Evolutionary conservation across 331 rosid genomes (phyloP), one percentile per base, ranked within the genome.

Genomic region (Acacia concinna): DNA sequence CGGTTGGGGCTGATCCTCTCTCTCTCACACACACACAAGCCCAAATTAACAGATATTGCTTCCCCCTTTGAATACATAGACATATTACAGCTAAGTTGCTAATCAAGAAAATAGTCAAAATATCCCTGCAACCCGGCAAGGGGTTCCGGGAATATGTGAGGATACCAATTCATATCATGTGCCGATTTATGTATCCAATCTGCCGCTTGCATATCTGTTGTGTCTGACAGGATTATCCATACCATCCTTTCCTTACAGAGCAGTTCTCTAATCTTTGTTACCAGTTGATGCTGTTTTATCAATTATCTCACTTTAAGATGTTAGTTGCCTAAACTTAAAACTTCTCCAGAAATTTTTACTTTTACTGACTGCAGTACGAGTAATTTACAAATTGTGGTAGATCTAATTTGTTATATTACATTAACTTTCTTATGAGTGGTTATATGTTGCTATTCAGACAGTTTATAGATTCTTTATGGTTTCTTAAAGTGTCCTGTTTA

Each of bases 371-470:
- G 64, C 46, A n/a, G 17, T 17, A 34, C 12, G 40, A 72, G 15
- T 10, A 30, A 17, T 9, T 23, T 1, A 28, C 27, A 71, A 47
- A 8, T 43, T 28, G 23, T 18, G 25, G 44, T 2, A 35, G 46
- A 65, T 59, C 21, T 38, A 47, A 21, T 77, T 62, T 68, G 32
- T 32, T 74, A 40, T 63, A 17, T 43, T 44, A 23, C 51, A 11
- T 63, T 49, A 47, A 51, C 27, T 49, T 51, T 41, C 46, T 70
- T 49, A 59, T 30, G 27, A 6, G 6, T 51, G 41, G 44, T 79
- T 23, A n/a, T 69, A 40, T 68, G 81, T 28, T 62, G 78, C n/a
- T 35, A 44, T 75, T 64, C 56, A 57, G 7, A 46, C 73, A 43
- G 69, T 65, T 57, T 46, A 75, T 71, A 32, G 35, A 74, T 51